A percentile compares a stretch with the other conserved stretches of the same genome.
phyloP scores from a whole-genome alignment of 1,284 basidiomycete genomes.

The Dichomitus squalens region DNA sequence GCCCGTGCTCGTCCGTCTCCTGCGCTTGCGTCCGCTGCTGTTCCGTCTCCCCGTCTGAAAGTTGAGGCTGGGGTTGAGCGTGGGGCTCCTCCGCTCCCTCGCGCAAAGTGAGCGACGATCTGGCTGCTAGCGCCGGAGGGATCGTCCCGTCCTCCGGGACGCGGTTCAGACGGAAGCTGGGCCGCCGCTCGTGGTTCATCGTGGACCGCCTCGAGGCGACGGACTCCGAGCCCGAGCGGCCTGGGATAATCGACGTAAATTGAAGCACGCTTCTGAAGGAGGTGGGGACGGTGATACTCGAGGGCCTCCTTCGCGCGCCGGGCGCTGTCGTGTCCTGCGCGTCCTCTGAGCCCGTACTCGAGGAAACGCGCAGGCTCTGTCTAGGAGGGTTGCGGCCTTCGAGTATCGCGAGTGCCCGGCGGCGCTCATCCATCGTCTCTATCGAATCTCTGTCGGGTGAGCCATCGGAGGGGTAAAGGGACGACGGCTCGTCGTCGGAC shows the following conservation, averaged over 20 bases:
- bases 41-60: background rate
- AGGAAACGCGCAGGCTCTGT: background rate
- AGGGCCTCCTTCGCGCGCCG: background rate
- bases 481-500: background rate
- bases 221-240: slow-evolving; percentile 14
- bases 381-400: slow-evolving; percentile 10
- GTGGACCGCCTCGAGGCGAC: background rate
- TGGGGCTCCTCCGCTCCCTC: background rate
- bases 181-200: background rate
- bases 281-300: background rate
- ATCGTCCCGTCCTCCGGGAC: slow-evolving; percentile 3
- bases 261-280: background rate
- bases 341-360: background rate
- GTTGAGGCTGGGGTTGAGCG: background rate
- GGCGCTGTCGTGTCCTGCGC: too few species aligned
- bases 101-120: background rate
- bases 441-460: background rate
- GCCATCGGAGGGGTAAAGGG: background rate
- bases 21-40: slow-evolving; percentile 3
- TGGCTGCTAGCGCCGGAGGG: background rate
- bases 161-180: slow-evolving; percentile 8
- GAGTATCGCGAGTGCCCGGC: slow-evolving; percentile 17
- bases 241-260: background rate
- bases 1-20: slow-evolving; percentile 18
- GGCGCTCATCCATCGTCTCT: slow-evolving; percentile 12